These are phyloP conservation scores for Bisporella sp. DNA, from an alignment of 2,329 filamentous ascomycete species.

Conservation along the genomic window DNA sequence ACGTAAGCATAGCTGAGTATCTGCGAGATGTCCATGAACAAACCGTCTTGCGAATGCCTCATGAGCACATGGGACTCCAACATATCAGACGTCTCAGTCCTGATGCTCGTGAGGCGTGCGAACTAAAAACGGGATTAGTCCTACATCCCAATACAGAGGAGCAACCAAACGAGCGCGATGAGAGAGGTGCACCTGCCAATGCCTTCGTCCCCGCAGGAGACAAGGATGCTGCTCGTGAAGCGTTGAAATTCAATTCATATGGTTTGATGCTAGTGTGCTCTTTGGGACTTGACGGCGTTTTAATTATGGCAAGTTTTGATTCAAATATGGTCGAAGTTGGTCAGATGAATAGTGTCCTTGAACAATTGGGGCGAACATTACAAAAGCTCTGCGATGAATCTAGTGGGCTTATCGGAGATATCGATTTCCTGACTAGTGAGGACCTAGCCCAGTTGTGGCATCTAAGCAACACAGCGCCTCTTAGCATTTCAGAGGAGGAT, in stretches of 20 bases:
- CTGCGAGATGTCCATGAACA: conserved; percentile 8
- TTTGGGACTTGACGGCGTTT: conserved; percentile 34
- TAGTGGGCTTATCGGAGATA: no score
- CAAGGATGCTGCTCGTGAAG: conserved; percentile 28
- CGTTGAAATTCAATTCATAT: conserved; percentile 38
- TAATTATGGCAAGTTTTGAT: conserved; percentile 38
- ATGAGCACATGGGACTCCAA: conserved; percentile 21
- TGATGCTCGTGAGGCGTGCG: conserved; percentile 16
- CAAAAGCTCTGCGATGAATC: no score
- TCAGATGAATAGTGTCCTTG: conserved; percentile 33
- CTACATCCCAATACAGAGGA: conserved; percentile 23
- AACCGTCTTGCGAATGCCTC: conserved; percentile 37
- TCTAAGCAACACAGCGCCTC: no score
- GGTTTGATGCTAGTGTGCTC: conserved; percentile 41
- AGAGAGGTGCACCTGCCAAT: no score
- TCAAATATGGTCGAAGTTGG: conserved; percentile 26
- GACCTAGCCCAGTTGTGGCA: no score
- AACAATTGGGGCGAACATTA: conserved; percentile 24
- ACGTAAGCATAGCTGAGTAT: conserved; percentile 15
- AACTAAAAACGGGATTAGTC: conserved; percentile 14
- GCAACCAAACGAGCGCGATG: no score
- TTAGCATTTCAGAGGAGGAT: no score
- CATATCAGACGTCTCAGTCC: conserved; percentile 18
- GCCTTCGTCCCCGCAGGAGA: no score
- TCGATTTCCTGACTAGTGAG: no score